Evolutionary conservation across 106 monocot genomes (phyloP).

Genomic region (Triglochin maritima): DNA sequence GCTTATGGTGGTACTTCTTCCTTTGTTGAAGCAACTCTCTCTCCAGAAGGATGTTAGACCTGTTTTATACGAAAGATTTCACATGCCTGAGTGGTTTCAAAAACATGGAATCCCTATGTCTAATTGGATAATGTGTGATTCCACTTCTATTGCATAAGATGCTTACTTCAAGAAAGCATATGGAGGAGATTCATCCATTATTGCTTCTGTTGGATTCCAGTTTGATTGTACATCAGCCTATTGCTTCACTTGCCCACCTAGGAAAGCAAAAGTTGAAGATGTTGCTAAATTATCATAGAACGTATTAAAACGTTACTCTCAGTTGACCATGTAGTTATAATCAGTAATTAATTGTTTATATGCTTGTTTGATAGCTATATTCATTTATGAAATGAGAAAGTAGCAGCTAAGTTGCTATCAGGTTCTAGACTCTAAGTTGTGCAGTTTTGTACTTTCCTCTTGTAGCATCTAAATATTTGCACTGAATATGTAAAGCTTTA

Average conservation of each 20-base stretch:
- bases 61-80: constrained; percentile 47
- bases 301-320: background rate
- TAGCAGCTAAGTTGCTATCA: too few species aligned
- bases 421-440: too few species aligned
- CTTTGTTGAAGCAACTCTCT: constrained; percentile 49
- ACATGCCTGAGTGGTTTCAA: constrained; percentile 76
- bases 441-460: too few species aligned
- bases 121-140: constrained; percentile 9
- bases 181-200: background rate
- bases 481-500: too few species aligned
- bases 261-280: background rate
- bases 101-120: constrained; percentile 52
- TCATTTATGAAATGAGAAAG: too few species aligned
- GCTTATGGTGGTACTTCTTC: constrained; percentile 52
- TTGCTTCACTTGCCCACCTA: background rate
- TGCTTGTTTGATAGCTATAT: too few species aligned
- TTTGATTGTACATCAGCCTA: background rate
- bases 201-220: background rate
- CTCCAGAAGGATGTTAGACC: constrained; percentile 62
- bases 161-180: too few species aligned
- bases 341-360: too few species aligned
- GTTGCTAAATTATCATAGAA: background rate
- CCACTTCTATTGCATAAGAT: background rate
- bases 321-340: background rate
- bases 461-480: too few species aligned